phyloP scores from a whole-genome alignment of 305 asterid genomes.

The Rubia tinctorum region DNA sequence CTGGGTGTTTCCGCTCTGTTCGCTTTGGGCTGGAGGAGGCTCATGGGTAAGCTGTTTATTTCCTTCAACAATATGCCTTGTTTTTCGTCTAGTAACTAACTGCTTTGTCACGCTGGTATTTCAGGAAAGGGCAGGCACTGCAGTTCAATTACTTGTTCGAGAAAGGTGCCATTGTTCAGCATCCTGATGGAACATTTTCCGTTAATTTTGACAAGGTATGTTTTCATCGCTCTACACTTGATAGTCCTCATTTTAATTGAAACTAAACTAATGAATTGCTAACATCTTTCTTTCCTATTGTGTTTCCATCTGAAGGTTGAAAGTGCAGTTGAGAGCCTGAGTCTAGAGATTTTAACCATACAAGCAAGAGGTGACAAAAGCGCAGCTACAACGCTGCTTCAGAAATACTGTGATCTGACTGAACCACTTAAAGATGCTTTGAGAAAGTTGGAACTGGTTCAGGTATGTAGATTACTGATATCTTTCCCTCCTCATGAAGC shows the following conservation, averaged over 20 bases:
- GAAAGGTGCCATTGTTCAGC: slow-evolving; percentile 66
- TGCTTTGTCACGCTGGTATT: slow-evolving; percentile 2
- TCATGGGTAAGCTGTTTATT: slow-evolving; percentile 64
- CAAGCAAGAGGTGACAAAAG: slow-evolving; percentile 90
- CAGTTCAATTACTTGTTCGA: slow-evolving; percentile 85
- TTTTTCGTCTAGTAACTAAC: background rate
- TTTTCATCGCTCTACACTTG: background rate
- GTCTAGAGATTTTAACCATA: slow-evolving; percentile 78
- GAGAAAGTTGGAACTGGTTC: slow-evolving; percentile 46
- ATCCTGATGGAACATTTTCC: slow-evolving; percentile 61
- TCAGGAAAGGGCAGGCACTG: slow-evolving; percentile 82
- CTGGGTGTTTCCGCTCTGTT: slow-evolving; percentile 93
- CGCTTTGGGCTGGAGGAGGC: slow-evolving; percentile 97
- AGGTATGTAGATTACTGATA: slow-evolving; percentile 36
- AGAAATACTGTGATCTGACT: slow-evolving; percentile 51
- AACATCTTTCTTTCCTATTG: background rate
- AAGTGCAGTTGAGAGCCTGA: slow-evolving; percentile 74
- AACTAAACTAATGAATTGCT: slow-evolving; percentile 3
- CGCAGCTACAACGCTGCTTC: slow-evolving; percentile 57
- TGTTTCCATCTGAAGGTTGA: slow-evolving; percentile 48
- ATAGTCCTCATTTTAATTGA: background rate
- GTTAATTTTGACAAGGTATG: slow-evolving; percentile 85
- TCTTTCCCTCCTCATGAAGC: background rate
- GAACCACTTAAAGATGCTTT: slow-evolving; percentile 62
- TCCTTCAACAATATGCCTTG: background rate